Evolutionary conservation across 2,329 filamentous ascomycete genomes (phyloP).

Genomic region (Alternaria consortialis): DNA sequence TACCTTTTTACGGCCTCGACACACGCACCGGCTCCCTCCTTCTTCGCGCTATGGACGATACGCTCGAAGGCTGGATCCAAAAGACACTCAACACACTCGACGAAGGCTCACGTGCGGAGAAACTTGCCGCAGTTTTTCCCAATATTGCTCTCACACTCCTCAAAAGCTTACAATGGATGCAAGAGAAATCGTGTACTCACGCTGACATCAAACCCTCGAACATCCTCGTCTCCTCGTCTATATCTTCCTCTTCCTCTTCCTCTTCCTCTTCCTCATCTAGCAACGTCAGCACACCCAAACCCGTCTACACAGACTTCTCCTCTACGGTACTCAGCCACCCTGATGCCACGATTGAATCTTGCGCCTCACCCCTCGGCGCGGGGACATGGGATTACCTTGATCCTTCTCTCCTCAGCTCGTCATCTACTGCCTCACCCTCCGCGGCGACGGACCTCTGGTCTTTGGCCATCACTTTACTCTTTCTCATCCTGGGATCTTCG

Average conservation of each 20-base stretch:
- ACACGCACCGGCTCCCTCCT: constrained; percentile 41
- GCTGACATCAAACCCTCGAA: constrained; percentile 61
- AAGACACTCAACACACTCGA: constrained; percentile 40
- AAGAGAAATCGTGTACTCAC: constrained; percentile 50
- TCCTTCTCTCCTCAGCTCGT: constrained; percentile 40
- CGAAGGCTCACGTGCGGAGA: constrained; percentile 40
- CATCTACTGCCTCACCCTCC: constrained; percentile 38
- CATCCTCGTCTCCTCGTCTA: constrained; percentile 51
- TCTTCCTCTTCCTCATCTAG: constrained; percentile 36
- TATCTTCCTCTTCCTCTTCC: constrained; percentile 38
- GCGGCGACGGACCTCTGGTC: constrained; percentile 55
- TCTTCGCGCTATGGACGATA: constrained; percentile 44
- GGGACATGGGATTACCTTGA: constrained; percentile 60
- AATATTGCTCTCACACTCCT: constrained; percentile 52
- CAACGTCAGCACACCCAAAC: constrained; percentile 13
- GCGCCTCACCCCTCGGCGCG: constrained; percentile 47
- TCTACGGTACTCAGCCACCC: constrained; percentile 41
- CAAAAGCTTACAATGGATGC: constrained; percentile 54
- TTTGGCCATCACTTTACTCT: constrained; percentile 56
- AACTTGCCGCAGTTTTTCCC: constrained; percentile 52
- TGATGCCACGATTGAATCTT: constrained; percentile 14
- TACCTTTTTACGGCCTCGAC: constrained; percentile 48
- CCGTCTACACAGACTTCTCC: constrained; percentile 57
- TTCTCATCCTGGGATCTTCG: constrained; percentile 53
- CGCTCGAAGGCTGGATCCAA: constrained; percentile 45